A percentile compares a stretch with the other conserved stretches of the same genome.
Conservation (phyloP, 257 asterid species). For the Eustoma russellianum region DNA sequence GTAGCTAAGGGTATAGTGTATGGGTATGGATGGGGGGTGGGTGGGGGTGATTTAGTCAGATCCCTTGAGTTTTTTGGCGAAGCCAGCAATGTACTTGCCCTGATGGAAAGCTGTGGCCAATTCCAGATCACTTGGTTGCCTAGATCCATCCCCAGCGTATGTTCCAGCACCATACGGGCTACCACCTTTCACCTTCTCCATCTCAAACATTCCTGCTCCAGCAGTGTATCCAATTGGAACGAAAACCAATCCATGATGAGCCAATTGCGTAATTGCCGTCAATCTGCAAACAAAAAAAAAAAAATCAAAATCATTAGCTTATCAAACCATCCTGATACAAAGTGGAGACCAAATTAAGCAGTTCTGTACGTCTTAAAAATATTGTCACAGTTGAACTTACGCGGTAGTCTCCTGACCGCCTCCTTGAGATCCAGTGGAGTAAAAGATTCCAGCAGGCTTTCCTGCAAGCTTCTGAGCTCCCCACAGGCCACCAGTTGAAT, state of each 20-base stretch:
- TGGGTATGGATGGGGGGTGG: too few species aligned
- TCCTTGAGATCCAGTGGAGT: conserved; percentile 45
- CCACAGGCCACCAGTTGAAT: conserved; percentile 49
- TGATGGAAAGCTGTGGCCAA: conserved; percentile 20
- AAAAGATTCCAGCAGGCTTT: conserved; percentile 48
- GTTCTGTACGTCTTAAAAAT: too few species aligned
- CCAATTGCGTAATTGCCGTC: conserved; percentile 60
- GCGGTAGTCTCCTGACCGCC: conserved; percentile 56
- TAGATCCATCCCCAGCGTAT: conserved; percentile 29
- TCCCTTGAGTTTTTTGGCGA: conserved; percentile 25
- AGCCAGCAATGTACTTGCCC: conserved; percentile 26
- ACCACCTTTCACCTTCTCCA: conserved; percentile 34
- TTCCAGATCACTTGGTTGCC: conserved; percentile 22
- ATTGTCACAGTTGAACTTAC: conserved; percentile 15
- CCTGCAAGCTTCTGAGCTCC: conserved; percentile 40
- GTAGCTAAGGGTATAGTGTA: not conserved
- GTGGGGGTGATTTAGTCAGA: not conserved
- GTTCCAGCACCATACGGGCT: conserved; percentile 37
- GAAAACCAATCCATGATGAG: conserved; percentile 56
- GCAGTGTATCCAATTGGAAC: conserved; percentile 59
- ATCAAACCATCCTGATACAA: not conserved
- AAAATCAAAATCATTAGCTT: not conserved
- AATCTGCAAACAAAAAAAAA: conserved; percentile 24
- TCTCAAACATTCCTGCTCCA: conserved; percentile 59
- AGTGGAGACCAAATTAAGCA: not conserved